Evolutionary conservation across 805 yeast species (phyloP).

Genomic region (Candida arabinofermentans): DNA sequence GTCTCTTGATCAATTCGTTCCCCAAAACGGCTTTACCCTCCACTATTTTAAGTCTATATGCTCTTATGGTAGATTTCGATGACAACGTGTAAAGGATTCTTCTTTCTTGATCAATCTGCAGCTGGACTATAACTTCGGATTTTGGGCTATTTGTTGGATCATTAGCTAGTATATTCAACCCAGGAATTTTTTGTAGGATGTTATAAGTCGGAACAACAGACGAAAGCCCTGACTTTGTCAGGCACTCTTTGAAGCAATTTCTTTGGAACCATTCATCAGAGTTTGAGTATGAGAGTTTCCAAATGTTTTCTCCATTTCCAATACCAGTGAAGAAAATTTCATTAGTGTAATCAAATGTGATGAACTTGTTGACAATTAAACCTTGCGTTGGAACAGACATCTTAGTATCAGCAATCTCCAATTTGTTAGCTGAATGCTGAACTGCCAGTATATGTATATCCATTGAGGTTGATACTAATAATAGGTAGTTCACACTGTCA

Average conservation of each 20-base stretch:
- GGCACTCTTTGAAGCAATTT: conserved; percentile 77
- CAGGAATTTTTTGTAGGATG: conserved; percentile 26
- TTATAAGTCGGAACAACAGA: conserved; percentile 42
- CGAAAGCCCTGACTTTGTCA: conserved; percentile 63
- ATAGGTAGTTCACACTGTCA: conserved; percentile 64
- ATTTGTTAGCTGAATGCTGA: conserved; percentile 44
- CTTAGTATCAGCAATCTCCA: conserved; percentile 78
- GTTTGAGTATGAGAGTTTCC: conserved; percentile 83
- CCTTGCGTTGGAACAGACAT: conserved; percentile 80
- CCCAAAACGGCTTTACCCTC: conserved; percentile 33
- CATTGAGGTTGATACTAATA: conserved; percentile 75
- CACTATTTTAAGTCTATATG: conserved; percentile 54
- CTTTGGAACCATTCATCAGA: conserved; percentile 84
- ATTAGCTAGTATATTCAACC: conserved; percentile 23
- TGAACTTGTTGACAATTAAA: conserved; percentile 60
- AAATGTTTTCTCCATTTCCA: conserved; percentile 71
- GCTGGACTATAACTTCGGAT: conserved; percentile 58
- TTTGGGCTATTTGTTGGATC: conserved; percentile 19
- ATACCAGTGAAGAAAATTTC: conserved; percentile 84
- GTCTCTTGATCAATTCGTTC: conserved; percentile 34
- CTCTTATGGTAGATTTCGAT: conserved; percentile 74
- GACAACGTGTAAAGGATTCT: conserved; percentile 78
- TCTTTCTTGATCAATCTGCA: conserved; percentile 74
- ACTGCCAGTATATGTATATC: conserved; percentile 77
- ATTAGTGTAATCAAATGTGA: conserved; percentile 57